Conservation (phyloP, 2,329 filamentous ascomycete genomes). For the Cercospora nicotianae region DNA sequence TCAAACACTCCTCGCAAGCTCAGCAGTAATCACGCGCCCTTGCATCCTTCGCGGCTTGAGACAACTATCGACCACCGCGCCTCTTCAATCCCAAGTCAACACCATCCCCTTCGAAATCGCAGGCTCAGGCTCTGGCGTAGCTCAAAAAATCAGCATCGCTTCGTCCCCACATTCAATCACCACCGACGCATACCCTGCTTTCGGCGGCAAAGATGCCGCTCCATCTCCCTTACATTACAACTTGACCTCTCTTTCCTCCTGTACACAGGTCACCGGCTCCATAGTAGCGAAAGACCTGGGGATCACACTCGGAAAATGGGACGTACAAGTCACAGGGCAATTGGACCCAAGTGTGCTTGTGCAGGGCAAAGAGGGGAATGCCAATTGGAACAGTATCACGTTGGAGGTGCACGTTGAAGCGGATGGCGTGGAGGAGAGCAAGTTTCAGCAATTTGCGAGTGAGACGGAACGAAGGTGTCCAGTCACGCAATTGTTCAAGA, state of each 20-base stretch:
- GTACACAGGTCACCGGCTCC: constrained; percentile 20
- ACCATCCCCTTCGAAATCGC: background rate
- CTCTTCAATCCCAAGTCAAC: background rate
- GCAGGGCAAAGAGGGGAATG: constrained; percentile 15
- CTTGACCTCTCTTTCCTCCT: background rate
- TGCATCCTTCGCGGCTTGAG: background rate
- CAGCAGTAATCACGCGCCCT: background rate
- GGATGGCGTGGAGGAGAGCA: constrained; percentile 4
- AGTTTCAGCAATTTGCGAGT: constrained; percentile 19
- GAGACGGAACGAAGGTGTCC: constrained; percentile 22
- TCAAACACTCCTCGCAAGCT: background rate
- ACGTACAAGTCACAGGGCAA: constrained; percentile 14
- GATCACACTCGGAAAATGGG: constrained; percentile 16
- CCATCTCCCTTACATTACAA: background rate
- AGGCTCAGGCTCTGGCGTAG: background rate
- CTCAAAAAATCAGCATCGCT: background rate
- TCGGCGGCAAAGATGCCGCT: background rate
- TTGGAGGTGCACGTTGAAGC: constrained; percentile 11
- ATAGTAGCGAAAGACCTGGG: constrained; percentile 20
- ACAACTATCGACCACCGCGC: background rate
- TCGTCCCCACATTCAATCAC: background rate
- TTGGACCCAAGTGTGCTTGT: constrained; percentile 17
- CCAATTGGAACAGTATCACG: constrained; percentile 16
- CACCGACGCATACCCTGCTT: background rate
- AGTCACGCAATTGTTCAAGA: constrained; percentile 15